These are phyloP conservation scores for Salvia miltiorrhiza DNA, from an alignment of 257 asterid species.

Conservation along the genomic window DNA sequence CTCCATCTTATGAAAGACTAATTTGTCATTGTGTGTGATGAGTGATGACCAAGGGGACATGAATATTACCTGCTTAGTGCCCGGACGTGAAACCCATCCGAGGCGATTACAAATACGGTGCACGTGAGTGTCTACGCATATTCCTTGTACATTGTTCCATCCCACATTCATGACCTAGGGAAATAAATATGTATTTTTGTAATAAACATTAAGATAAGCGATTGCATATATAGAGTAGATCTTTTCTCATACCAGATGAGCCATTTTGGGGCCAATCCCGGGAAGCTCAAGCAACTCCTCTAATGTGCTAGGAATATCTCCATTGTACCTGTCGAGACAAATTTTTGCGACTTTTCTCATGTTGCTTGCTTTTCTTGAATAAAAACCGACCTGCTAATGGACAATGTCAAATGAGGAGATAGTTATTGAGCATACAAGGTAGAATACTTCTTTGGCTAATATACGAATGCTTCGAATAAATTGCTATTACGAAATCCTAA, in stretches of 20 bases:
- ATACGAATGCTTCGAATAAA: neutral
- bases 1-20: neutral
- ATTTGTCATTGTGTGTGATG: neutral
- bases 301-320: slow-evolving; percentile 88
- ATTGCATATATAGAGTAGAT: neutral
- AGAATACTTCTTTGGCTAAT: neutral
- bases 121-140: slow-evolving; percentile 97
- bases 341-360: slow-evolving; percentile 83
- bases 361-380: slow-evolving; percentile 87
- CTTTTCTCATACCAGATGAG: slow-evolving; percentile 72
- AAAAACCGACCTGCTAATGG: slow-evolving; percentile 78
- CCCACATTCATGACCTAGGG: slow-evolving; percentile 90
- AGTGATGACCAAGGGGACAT: no score
- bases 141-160: slow-evolving; percentile 97
- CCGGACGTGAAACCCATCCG: slow-evolving; percentile 88
- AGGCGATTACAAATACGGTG: slow-evolving; percentile 95
- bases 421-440: neutral
- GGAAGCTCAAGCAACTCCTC: slow-evolving; percentile 88
- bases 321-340: slow-evolving; percentile 62
- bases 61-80: slow-evolving; percentile 64
- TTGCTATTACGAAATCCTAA: neutral
- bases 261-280: slow-evolving; percentile 99
- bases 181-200: no score
- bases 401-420: slow-evolving; percentile 13
- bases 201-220: slow-evolving; percentile 4